phyloP scores from a whole-genome alignment of 257 asterid species.

The Echium plantagineum region DNA sequence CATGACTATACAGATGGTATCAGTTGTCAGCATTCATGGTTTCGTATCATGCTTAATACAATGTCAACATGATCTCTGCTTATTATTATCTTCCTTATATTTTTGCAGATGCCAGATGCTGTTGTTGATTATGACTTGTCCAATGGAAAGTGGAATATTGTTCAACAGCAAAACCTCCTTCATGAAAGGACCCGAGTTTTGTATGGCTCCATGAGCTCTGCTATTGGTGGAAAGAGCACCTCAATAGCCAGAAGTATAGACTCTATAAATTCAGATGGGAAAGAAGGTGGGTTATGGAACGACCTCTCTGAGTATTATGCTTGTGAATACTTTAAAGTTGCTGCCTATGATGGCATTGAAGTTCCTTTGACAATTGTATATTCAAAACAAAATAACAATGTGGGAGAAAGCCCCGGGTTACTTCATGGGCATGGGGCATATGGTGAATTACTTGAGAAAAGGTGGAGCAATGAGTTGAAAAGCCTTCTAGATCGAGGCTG shows the following conservation, averaged over 20 bases:
- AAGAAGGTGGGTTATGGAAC: conserved; percentile 46
- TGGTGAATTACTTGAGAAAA: conserved; percentile 82
- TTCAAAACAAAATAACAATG: conserved; percentile 52
- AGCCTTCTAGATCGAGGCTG: conserved; percentile 99
- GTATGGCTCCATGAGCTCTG: conserved; percentile 59
- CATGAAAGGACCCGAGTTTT: conserved; percentile 68
- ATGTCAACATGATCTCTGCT: conserved; percentile 2
- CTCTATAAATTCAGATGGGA: conserved; percentile 12
- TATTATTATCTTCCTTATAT: conserved; percentile 4
- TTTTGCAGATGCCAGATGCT: conserved; percentile 89
- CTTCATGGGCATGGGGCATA: conserved; percentile 96
- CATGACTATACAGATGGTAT: not conserved
- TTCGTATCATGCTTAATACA: not conserved
- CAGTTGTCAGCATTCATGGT: not conserved
- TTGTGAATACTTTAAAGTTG: conserved; percentile 66
- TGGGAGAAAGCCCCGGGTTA: conserved; percentile 68
- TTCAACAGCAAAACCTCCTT: conserved; percentile 81
- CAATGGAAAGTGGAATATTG: conserved; percentile 65
- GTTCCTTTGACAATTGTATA: conserved; percentile 78
- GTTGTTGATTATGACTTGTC: conserved; percentile 73
- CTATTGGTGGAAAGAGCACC: conserved; percentile 23
- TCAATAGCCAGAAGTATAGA: conserved; percentile 19
- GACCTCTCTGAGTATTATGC: conserved; percentile 85
- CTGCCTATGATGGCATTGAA: conserved; percentile 59
- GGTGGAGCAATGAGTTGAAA: conserved; percentile 58